Evolutionary conservation across 345 rosid species (phyloP).

Genomic region (Moringa oleifera): DNA sequence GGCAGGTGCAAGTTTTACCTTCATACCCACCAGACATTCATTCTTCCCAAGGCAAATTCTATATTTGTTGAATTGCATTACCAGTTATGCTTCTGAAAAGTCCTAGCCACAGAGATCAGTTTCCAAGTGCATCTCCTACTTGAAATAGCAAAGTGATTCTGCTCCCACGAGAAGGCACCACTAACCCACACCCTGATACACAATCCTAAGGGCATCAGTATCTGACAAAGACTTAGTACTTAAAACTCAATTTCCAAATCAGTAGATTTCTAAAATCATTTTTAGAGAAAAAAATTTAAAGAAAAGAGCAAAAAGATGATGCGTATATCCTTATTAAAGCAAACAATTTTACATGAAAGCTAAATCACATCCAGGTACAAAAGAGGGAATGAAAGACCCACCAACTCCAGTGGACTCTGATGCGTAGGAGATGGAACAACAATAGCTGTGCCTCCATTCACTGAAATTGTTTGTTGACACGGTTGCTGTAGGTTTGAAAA

Average conservation of each 20-base stretch:
- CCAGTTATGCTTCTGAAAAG: constrained; percentile 1
- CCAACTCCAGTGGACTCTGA: constrained; percentile 28
- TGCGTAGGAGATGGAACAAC: constrained; percentile 36
- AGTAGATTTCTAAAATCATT: neutral
- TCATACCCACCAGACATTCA: neutral
- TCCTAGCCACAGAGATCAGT: constrained; percentile 9
- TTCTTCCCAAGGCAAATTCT: constrained; percentile 1
- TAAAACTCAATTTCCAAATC: neutral
- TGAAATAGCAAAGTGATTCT: neutral
- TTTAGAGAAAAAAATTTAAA: neutral
- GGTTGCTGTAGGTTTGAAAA: constrained; percentile 27
- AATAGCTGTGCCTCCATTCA: constrained; percentile 33
- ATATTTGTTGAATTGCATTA: constrained; percentile 14
- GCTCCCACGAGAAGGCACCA: neutral
- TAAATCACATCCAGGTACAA: neutral
- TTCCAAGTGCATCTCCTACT: constrained; percentile 8
- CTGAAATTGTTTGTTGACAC: constrained; percentile 15
- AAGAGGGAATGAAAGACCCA: constrained; percentile 10
- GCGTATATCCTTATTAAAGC: too few relatives aligned
- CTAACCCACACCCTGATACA: constrained; percentile 32
- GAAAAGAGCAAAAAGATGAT: too few relatives aligned
- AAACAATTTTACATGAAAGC: too few relatives aligned
- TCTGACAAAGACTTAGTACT: neutral
- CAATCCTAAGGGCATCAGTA: neutral
- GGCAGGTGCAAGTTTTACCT: constrained; percentile 2